Percentiles rank a stretch among this genome's conserved stretches.
These are phyloP conservation scores for Dendrostoma leiphaemia DNA, from an alignment of 2,329 filamentous ascomycete species.

Conservation along the genomic window DNA sequence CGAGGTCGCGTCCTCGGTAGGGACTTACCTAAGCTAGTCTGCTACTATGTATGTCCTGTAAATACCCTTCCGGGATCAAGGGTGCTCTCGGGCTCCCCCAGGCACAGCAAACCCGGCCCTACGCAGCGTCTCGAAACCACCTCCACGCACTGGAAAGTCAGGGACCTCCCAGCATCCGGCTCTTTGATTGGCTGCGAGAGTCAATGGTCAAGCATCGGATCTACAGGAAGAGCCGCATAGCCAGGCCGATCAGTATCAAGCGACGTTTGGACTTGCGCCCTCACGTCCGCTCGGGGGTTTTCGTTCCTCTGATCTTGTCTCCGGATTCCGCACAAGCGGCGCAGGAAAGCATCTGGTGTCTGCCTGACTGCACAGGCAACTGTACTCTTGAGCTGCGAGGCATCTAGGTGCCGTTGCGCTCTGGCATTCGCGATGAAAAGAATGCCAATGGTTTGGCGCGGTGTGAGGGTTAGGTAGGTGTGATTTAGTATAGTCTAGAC, in stretches of 20 bases:
- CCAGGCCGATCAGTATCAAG: conserved; percentile 15
- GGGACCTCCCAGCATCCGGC: neutral
- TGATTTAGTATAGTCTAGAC: neutral
- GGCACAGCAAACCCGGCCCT: too few species aligned
- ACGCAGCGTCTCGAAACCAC: neutral
- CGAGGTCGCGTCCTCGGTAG: too few species aligned
- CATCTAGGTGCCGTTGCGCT: neutral
- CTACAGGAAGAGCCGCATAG: conserved; percentile 4
- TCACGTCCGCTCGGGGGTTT: neutral
- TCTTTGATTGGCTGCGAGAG: neutral
- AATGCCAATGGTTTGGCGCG: neutral
- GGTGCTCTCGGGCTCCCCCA: too few species aligned
- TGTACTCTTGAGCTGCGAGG: neutral
- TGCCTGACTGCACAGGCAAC: too few species aligned
- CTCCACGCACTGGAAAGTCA: neutral
- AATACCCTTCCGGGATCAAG: too few species aligned
- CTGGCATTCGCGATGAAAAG: neutral
- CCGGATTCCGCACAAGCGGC: too few species aligned
- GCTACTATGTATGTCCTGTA: too few species aligned
- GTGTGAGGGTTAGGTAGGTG: neutral
- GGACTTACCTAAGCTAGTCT: too few species aligned
- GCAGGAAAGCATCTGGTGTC: too few species aligned
- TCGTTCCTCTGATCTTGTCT: too few species aligned
- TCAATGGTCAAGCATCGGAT: neutral
- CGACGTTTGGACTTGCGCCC: conserved; percentile 1